Evolutionary conservation across 495 filamentous ascomycete species (phyloP), one percentile per base, ranked within the genome.

Genomic region (Bacidia rubella): DNA sequence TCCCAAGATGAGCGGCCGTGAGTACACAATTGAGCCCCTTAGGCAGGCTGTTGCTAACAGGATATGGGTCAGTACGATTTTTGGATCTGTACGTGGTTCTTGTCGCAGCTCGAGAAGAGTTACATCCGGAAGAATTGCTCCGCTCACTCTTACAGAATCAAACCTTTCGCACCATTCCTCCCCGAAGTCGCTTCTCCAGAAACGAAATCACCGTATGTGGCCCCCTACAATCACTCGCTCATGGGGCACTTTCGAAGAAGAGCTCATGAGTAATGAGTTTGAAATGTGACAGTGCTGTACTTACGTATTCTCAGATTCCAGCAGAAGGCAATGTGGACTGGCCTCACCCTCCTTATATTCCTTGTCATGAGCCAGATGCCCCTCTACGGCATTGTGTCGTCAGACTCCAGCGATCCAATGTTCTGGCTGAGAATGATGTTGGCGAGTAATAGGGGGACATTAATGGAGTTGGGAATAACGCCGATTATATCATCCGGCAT

Each of bases 321-420:
- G 75, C 90, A 97, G 73, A 90, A 93, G 74, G 72, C 97, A 79
- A 94, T 97, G 89, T 99, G 93, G 93, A 99, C 93, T 32, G 90
- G 89, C 66, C 75, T 83, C 73, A 61, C 75, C 69, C 59, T 57
- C n/a, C 43, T 38, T 49, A 54, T 96, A 73, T 98, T 97, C 80
- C 76, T 98, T 83, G 90, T 99, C 67, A 99, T 99, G 93, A 94
- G 86, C 72, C 92, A 99, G 72, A 97, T 99, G 92, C 93, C 93
- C 55, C 71, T 93, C 56, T 94, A 93, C 62, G 87, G 88, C 69
- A 95, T 93, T 68, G 88, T 95, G 58, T 93, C 90, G 51, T 95
- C 90, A 56, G 92, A 98, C 72, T 88, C 83, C 50, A 93, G 87
- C 40, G 93, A 99, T 74, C 93, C 93, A 56, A 74, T 99, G 64